Base-by-base conservation (phyloP, 306 rosid species). In the Cucumis hystrix region DNA sequence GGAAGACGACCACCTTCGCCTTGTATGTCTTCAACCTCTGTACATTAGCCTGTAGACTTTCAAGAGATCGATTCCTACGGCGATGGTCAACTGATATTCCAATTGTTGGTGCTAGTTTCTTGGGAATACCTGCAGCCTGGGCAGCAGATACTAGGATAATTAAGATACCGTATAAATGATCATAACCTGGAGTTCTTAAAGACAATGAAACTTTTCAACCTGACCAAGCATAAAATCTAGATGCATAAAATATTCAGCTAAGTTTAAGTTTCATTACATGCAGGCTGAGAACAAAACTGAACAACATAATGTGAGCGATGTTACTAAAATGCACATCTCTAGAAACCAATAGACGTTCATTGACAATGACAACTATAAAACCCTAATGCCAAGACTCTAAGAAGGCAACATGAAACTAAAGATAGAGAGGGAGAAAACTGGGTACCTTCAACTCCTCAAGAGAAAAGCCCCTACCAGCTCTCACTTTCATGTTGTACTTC, bases 1-100 rank as follows among this genome's bases (percentile, higher is more conserved):
- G 93, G 88, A 91, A 91, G 62, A 89, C 91, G 4, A 87, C 92
- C 82, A 87, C 74, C 70, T 91, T 91, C 37, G 93, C 93, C 92
- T 87, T 87, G 84, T 80, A 91, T 33, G 92, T 89, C 65, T 91
- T 91, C 81, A 89, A 82, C 84, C 96, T 85, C 78, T 86, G 93
- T 12, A 86, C 89, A 60, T 87, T 89, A 39, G 82, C 57, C 78
- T 91, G 93, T 61, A 86, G 82, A 54, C 96, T 40, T 20, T 91
- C 92, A 68, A 89, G 81, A 40, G 93, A 91, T 4, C 82, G 83
- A 49, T 86, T 91, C 81, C 45, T 86, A 7, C 93, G 83, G 54
- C 91, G 92, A 77, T 91, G 97, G 77, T 91, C 97, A 56, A 88
- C 87, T 10, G 91, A 63, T 16, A 91, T 88, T 12, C 97, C 95